These are phyloP conservation scores for apple (Malus domestica) DNA, from an alignment of 306 rosid species.

Conservation along the genomic window ASM211411v1 NC_041798.1:9754001-9754500, in stretches of 20 bases:
- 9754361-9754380: slow-evolving; percentile 25
- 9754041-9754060: not conserved
- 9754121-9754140: not conserved
- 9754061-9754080: not conserved
- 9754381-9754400: slow-evolving; percentile 32
- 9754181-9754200: not conserved
- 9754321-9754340: not conserved
- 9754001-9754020: not conserved
- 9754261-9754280: not conserved
- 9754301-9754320: not conserved
- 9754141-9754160: not conserved
- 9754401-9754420: slow-evolving; percentile 45
- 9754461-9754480: slow-evolving; percentile 68
- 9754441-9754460: slow-evolving; percentile 21
- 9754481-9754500: slow-evolving; percentile 56
- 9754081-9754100: not conserved
- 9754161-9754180: not conserved
- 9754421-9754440: slow-evolving; percentile 41
- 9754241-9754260: not conserved
- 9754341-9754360: slow-evolving; percentile 41
- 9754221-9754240: not conserved
- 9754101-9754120: not conserved
- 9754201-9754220: not conserved
- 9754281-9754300: not conserved
- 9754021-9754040: not conserved